phyloP scores from a whole-genome alignment of 2,329 filamentous ascomycete species.

The Cladosporium sp. region DNA sequence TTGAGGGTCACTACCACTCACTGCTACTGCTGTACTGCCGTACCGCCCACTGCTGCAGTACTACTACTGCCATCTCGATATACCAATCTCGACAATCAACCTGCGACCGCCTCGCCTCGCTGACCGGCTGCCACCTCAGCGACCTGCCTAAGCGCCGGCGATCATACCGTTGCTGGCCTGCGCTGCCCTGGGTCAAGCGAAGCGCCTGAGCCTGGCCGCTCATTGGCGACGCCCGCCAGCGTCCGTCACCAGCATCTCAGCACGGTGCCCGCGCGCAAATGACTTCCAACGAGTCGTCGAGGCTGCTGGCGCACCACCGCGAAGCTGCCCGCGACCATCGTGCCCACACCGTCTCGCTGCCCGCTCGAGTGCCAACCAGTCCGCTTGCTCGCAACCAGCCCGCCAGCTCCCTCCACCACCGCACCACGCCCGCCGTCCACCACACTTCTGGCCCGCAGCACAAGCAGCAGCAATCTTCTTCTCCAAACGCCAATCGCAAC shows the following conservation, averaged over 20 bases:
- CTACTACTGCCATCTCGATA: background rate
- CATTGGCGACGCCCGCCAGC: conserved; percentile 9
- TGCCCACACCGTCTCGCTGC: conserved; percentile 12
- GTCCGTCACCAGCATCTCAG: conserved; percentile 12
- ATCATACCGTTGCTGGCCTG: conserved; percentile 11
- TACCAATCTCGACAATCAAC: background rate
- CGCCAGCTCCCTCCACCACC: background rate
- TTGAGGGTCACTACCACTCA: background rate
- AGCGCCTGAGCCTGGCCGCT: conserved; percentile 17
- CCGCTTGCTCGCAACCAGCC: conserved; percentile 14
- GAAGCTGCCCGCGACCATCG: conserved; percentile 10
- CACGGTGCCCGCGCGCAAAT: conserved; percentile 15
- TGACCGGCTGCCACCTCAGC: background rate
- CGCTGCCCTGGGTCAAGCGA: background rate
- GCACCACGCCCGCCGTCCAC: conserved; percentile 1
- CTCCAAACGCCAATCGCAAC: conserved; percentile 19
- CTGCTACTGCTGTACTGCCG: background rate
- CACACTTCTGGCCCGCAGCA: conserved; percentile 1
- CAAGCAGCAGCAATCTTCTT: background rate
- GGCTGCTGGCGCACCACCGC: conserved; percentile 12
- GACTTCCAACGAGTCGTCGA: conserved; percentile 16
- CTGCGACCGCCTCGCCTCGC: background rate
- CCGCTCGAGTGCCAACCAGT: conserved; percentile 9
- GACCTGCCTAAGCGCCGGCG: conserved; percentile 13
- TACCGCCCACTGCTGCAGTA: background rate